Conservation (phyloP, 1,284 basidiomycete species). For the Pseudozyma tsukubaensis region DNA sequence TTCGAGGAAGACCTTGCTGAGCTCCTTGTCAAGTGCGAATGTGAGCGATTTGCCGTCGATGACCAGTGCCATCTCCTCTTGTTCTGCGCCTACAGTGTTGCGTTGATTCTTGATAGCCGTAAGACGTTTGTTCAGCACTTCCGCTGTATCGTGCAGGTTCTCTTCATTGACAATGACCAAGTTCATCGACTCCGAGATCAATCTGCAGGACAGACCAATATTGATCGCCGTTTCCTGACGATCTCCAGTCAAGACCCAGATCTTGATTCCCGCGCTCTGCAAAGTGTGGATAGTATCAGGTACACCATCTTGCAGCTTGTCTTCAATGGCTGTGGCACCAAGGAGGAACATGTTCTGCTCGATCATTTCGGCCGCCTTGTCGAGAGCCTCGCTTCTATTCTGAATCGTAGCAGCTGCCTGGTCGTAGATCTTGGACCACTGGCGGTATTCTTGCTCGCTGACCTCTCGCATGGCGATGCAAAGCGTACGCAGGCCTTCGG, state of each 20-base stretch:
- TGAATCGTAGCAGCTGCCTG: conserved; percentile 92
- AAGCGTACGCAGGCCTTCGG: conserved; percentile 94
- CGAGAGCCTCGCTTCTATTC: conserved; percentile 90
- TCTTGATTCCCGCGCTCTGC: conserved; percentile 97
- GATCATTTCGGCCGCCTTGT: conserved; percentile 93
- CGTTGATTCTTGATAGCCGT: conserved; percentile 89
- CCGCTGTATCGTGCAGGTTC: conserved; percentile 81
- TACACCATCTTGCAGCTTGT: conserved; percentile 97
- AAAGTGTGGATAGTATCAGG: conserved; percentile 97
- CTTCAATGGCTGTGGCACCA: conserved; percentile 97
- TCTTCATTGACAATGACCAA: conserved; percentile 92
- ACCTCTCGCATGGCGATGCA: conserved; percentile 94
- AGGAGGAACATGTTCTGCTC: conserved; percentile 92
- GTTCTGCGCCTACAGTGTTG: conserved; percentile 81
- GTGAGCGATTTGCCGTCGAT: conserved; percentile 96
- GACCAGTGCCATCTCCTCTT: conserved; percentile 92
- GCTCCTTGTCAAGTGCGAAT: conserved; percentile 91
- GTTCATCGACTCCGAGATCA: conserved; percentile 99
- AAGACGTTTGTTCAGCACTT: conserved; percentile 87
- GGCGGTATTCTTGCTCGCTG: conserved; percentile 85
- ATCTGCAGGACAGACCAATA: conserved; percentile 94
- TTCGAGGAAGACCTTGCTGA: conserved; percentile 89
- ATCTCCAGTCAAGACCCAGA: conserved; percentile 98
- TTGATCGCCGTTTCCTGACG: conserved; percentile 99
- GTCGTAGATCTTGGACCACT: conserved; percentile 89